These are phyloP conservation scores for Colletotrichum zoysiae DNA, from an alignment of 2,329 filamentous ascomycete species.

Conservation along the genomic window DNA sequence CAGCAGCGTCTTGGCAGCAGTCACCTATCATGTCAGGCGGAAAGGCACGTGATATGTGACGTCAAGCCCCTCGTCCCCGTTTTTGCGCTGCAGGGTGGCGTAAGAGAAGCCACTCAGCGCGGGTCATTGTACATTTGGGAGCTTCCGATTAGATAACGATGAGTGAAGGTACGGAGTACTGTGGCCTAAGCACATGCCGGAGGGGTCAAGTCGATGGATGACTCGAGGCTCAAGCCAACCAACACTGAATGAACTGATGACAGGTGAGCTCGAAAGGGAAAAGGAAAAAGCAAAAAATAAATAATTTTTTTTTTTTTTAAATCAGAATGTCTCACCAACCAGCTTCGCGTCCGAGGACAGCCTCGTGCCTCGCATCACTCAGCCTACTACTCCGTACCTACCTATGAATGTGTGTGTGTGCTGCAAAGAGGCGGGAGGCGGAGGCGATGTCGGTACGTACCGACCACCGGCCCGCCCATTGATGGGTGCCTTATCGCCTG, in stretches of 20 bases:
- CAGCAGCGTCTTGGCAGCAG: too few species aligned
- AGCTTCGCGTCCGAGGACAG: neutral
- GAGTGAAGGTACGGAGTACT: neutral
- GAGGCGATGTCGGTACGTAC: constrained; percentile 25
- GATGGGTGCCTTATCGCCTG: constrained; percentile 37
- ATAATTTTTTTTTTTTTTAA: too few species aligned
- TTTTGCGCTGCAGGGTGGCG: constrained; percentile 23
- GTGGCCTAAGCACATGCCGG: too few species aligned
- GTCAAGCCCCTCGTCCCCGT: constrained; percentile 35
- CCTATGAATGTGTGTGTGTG: neutral
- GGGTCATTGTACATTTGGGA: neutral
- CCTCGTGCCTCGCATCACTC: constrained; percentile 2
- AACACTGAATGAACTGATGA: neutral
- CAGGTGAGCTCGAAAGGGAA: neutral
- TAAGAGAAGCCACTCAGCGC: constrained; percentile 11
- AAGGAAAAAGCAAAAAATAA: neutral
- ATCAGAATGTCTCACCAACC: too few species aligned
- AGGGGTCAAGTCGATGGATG: neutral
- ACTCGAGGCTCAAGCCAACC: neutral
- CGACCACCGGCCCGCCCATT: neutral
- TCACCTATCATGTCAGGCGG: constrained; percentile 27
- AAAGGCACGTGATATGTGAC: constrained; percentile 33
- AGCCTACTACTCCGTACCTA: too few species aligned
- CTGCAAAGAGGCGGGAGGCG: neutral
- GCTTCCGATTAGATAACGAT: constrained; percentile 32